Evolutionary conservation across 306 rosid genomes (phyloP).

Genomic region (Dicorynia guianensis): DNA sequence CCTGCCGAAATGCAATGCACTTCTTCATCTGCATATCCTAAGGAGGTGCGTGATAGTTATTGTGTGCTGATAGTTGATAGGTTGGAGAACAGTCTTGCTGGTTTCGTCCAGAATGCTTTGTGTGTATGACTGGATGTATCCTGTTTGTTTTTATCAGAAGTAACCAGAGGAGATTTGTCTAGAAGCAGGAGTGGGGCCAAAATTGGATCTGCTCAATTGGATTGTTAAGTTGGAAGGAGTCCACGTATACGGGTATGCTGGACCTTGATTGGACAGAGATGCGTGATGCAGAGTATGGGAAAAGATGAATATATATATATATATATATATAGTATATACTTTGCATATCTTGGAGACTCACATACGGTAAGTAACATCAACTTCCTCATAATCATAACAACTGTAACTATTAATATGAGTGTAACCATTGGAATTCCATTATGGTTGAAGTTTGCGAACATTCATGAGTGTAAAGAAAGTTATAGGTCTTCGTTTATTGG

Average conservation of each 20-base stretch:
- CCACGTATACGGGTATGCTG: not conserved
- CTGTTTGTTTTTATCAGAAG: constrained; percentile 49
- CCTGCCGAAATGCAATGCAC: constrained; percentile 55
- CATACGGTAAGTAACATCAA: constrained; percentile 30
- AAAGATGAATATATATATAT: constrained; percentile 37
- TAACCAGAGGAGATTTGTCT: constrained; percentile 35
- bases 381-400: constrained; percentile 26
- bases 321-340: constrained; percentile 20
- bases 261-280: constrained; percentile 37
- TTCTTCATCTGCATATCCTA: constrained; percentile 40
- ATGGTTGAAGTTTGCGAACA: too few species aligned
- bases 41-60: constrained; percentile 55
- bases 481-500: too few species aligned
- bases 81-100: not conserved
- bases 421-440: too few species aligned
- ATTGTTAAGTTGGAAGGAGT: constrained; percentile 26
- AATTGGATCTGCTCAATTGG: constrained; percentile 36
- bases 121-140: not conserved
- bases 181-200: constrained; percentile 29
- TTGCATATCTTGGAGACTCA: constrained; percentile 45
- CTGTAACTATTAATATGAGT: constrained; percentile 30
- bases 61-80: constrained; percentile 14
- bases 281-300: constrained; percentile 32
- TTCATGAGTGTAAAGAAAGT: too few species aligned
- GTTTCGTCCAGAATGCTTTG: constrained; percentile 14